Evolutionary conservation across 129 eudicot species (phyloP).

Genomic region (Chrysanthemum seticuspe): DNA sequence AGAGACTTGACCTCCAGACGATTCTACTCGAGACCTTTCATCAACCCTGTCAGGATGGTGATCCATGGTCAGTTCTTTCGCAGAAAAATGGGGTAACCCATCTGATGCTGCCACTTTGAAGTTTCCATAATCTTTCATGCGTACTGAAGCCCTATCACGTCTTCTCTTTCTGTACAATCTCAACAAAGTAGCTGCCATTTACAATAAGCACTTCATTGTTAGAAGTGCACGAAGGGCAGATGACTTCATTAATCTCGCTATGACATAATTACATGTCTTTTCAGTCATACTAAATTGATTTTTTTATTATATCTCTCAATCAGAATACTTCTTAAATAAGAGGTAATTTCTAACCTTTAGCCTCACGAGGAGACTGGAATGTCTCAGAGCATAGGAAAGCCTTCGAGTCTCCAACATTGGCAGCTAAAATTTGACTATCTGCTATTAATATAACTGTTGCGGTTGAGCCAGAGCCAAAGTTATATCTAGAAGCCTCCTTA

Average conservation of each 20-base stretch:
- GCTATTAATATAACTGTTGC: constrained; percentile 76
- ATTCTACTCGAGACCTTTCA: constrained; percentile 86
- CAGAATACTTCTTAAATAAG: background rate
- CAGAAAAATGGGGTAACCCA: constrained; percentile 54
- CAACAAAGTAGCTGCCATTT: constrained; percentile 75
- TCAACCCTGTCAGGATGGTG: constrained; percentile 98
- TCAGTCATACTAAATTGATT: background rate
- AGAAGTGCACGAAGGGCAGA: background rate
- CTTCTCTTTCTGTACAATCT: constrained; percentile 70
- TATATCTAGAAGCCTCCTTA: constrained; percentile 87
- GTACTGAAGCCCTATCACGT: constrained; percentile 43
- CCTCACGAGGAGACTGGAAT: constrained; percentile 71
- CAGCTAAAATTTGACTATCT: constrained; percentile 80
- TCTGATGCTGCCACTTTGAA: constrained; percentile 53
- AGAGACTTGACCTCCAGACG: constrained; percentile 81
- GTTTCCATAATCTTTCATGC: constrained; percentile 51
- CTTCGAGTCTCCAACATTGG: constrained; percentile 95
- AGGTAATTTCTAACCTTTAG: constrained; percentile 67
- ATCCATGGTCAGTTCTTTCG: constrained; percentile 82
- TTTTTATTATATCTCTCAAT: background rate
- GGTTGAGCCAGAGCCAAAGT: constrained; percentile 78
- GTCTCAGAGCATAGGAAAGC: constrained; percentile 89
- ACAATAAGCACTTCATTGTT: constrained; percentile 6
- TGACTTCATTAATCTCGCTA: constrained; percentile 10
- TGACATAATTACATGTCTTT: constrained; percentile 19